Evolutionary conservation across 1,139 yeast genomes (phyloP).

Genomic region (Suhomyces kunorum): DNA sequence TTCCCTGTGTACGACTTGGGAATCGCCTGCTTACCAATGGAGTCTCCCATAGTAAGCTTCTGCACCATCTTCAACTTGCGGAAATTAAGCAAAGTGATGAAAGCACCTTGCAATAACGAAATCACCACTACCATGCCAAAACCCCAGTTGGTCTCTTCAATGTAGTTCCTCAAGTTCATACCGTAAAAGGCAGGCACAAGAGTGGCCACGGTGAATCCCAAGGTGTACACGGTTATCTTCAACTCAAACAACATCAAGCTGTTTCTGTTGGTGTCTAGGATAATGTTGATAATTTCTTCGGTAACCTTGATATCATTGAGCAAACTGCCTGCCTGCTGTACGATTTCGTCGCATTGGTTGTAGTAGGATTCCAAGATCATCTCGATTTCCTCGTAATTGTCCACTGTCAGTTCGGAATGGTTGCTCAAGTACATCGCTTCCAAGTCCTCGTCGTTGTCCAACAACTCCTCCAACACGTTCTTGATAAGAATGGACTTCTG

Average conservation of each 20-base stretch:
- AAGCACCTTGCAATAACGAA: slow-evolving; percentile 47
- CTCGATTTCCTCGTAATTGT: slow-evolving; percentile 74
- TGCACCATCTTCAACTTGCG: slow-evolving; percentile 57
- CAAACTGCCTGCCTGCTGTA: slow-evolving; percentile 85
- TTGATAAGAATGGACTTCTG: slow-evolving; percentile 84
- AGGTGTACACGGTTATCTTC: slow-evolving; percentile 79
- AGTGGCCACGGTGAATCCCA: slow-evolving; percentile 79
- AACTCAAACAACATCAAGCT: slow-evolving; percentile 87
- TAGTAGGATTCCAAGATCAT: slow-evolving; percentile 91
- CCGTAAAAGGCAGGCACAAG: slow-evolving; percentile 82
- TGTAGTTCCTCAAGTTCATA: slow-evolving; percentile 88
- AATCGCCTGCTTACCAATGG: background rate
- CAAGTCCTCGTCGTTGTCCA: slow-evolving; percentile 87
- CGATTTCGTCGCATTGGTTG: slow-evolving; percentile 94
- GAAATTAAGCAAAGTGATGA: slow-evolving; percentile 47
- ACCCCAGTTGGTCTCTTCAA: slow-evolving; percentile 74
- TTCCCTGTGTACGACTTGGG: background rate
- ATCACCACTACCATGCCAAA: slow-evolving; percentile 60
- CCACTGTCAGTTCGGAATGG: slow-evolving; percentile 33
- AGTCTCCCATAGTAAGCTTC: slow-evolving; percentile 54
- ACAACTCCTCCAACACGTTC: slow-evolving; percentile 79
- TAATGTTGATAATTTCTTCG: slow-evolving; percentile 93
- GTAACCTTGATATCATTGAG: slow-evolving; percentile 87
- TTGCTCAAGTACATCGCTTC: slow-evolving; percentile 75
- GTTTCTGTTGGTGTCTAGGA: slow-evolving; percentile 92